Percentiles rank a stretch among this genome's conserved stretches.
Evolutionary conservation across 305 asterid species (phyloP).

Genomic region (Fraxinus angustifolia): DNA sequence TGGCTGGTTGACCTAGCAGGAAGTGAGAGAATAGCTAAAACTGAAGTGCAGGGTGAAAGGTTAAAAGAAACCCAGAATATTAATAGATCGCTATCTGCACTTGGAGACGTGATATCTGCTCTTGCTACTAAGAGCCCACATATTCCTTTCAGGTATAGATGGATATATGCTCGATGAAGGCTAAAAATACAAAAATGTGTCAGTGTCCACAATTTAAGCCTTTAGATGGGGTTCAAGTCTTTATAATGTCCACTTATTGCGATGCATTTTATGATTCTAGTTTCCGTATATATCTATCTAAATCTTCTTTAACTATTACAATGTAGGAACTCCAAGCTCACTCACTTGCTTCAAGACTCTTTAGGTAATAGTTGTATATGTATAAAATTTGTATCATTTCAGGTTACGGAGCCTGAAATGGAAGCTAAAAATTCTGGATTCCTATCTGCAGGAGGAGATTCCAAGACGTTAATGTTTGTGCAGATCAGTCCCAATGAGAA

Average conservation of each 20-base stretch:
- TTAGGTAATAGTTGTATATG: constrained; percentile 47
- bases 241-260: not conserved
- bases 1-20: constrained; percentile 97
- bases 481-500: constrained; percentile 93
- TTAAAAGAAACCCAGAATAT: constrained; percentile 91
- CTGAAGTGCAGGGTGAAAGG: constrained; percentile 92
- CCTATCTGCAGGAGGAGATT: constrained; percentile 75
- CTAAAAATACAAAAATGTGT: not conserved
- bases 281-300: not conserved
- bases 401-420: not conserved
- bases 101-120: constrained; percentile 92
- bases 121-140: constrained; percentile 87
- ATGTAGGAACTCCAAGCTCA: constrained; percentile 91
- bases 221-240: not conserved
- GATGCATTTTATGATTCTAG: not conserved
- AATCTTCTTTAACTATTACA: constrained; percentile 17
- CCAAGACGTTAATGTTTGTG: constrained; percentile 92
- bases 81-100: constrained; percentile 89
- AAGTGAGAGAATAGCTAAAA: constrained; percentile 92
- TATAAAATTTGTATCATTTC: not conserved
- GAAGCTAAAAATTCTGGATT: not conserved
- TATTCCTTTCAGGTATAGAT: constrained; percentile 72
- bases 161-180: not conserved
- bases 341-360: constrained; percentile 98
- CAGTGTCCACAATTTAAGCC: not conserved